These are phyloP conservation scores for Cupressus sempervirens DNA, from an alignment of 75 land plant genomes.

Conservation along the genomic window DNA sequence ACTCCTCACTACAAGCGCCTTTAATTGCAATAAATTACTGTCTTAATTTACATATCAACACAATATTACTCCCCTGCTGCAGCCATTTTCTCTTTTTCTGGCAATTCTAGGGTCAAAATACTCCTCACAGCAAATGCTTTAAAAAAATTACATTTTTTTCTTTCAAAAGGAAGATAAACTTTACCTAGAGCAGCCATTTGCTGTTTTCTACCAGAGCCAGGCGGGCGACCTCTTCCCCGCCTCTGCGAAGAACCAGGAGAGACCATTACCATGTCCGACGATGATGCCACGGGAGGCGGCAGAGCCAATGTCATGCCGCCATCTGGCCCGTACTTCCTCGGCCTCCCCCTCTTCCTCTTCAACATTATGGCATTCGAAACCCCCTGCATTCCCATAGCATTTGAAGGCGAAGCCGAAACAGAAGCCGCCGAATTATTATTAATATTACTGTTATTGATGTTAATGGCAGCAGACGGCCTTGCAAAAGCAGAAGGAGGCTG, in stretches of 20 bases:
- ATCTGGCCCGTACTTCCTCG: constrained; percentile 59
- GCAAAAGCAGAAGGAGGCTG: not conserved
- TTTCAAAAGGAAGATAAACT: not conserved
- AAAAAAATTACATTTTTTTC: not conserved
- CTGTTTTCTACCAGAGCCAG: constrained; percentile 50
- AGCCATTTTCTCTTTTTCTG: constrained; percentile 38
- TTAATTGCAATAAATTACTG: not conserved
- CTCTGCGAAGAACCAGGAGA: constrained; percentile 15
- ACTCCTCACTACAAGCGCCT: not conserved
- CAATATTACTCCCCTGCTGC: constrained; percentile 21
- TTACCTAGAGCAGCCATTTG: constrained; percentile 44
- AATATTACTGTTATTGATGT: not conserved
- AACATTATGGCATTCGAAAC: constrained; percentile 7
- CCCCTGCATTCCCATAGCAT: constrained; percentile 1
- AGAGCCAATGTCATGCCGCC: constrained; percentile 42
- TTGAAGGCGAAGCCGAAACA: not conserved
- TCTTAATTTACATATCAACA: not conserved
- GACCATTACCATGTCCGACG: not conserved
- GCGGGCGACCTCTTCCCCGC: constrained; percentile 53
- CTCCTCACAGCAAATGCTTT: not conserved
- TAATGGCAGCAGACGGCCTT: not conserved
- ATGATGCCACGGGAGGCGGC: constrained; percentile 29
- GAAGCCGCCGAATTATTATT: not conserved
- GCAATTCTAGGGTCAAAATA: too few relatives aligned
- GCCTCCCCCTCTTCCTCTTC: constrained; percentile 69